A percentile compares a stretch with the other conserved stretches of the same genome.
These are phyloP conservation scores for Podaxis rugospora DNA, from an alignment of 768 basidiomycete species.

Conservation along the genomic window DNA sequence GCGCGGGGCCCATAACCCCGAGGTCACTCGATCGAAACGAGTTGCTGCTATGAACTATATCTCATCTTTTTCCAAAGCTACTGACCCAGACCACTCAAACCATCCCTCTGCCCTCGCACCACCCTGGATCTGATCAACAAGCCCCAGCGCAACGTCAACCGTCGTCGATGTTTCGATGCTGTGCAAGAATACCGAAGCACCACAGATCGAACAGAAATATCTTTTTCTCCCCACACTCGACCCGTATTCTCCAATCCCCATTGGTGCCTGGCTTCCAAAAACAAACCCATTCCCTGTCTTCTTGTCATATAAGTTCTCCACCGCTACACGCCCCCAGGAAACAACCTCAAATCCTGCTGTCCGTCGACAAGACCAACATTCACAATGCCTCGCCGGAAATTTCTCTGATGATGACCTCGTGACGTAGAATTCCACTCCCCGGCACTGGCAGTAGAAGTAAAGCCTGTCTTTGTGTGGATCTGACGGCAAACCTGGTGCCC, in stretches of 20 bases:
- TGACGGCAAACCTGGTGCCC: neutral
- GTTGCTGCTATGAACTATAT: conserved; percentile 41
- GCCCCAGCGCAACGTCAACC: conserved; percentile 22
- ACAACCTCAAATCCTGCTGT: conserved; percentile 24
- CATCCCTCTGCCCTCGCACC: conserved; percentile 24
- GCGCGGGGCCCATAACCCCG: conserved; percentile 60
- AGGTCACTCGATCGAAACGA: conserved; percentile 65
- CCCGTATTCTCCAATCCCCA: conserved; percentile 24
- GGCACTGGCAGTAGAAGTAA: conserved; percentile 24
- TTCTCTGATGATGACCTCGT: conserved; percentile 24
- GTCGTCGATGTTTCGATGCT: conserved; percentile 17
- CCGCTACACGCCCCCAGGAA: conserved; percentile 25
- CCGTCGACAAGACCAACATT: conserved; percentile 23
- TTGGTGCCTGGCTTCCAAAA: conserved; percentile 10
- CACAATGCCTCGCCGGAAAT: conserved; percentile 27
- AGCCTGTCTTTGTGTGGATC: conserved; percentile 13
- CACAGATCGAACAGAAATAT: conserved; percentile 27
- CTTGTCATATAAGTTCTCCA: conserved; percentile 21
- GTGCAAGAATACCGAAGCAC: conserved; percentile 27
- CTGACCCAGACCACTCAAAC: conserved; percentile 19
- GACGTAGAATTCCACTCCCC: conserved; percentile 19
- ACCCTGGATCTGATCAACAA: conserved; percentile 22
- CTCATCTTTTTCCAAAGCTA: neutral
- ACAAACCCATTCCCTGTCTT: neutral
- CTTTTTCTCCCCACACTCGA: conserved; percentile 24